These are phyloP conservation scores for Phytophthora aleatoria DNA, from an alignment of 352 stramenopile species.

Conservation along the genomic window DNA sequence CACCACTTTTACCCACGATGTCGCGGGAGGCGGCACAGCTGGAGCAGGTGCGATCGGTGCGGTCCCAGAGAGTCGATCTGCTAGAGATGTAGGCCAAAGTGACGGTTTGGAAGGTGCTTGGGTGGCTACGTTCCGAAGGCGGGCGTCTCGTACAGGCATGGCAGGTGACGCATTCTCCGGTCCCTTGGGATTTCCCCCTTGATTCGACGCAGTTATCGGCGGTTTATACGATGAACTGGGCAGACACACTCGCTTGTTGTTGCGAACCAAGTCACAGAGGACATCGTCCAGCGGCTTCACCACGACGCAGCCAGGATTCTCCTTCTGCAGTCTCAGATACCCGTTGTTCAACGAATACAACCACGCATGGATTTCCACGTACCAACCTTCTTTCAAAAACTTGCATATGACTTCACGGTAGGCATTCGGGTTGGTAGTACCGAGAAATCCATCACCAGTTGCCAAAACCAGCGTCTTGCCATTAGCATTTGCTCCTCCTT, in stretches of 20 bases:
- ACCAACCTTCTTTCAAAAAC: slow-evolving; percentile 21
- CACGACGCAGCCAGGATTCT: not conserved
- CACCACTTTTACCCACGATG: not conserved
- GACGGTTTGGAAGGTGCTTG: not conserved
- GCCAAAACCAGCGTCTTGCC: not conserved
- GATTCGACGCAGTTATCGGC: not conserved
- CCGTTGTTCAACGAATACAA: slow-evolving; percentile 22
- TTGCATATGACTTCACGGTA: slow-evolving; percentile 20
- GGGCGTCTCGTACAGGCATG: not conserved
- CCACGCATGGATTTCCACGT: slow-evolving; percentile 32
- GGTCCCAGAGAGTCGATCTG: not conserved
- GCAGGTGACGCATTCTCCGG: not conserved
- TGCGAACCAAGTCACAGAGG: not conserved
- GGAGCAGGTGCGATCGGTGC: not conserved
- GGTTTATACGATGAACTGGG: not conserved
- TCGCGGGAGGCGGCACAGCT: not conserved
- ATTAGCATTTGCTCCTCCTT: not conserved
- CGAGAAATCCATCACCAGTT: not conserved
- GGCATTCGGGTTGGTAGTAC: not conserved
- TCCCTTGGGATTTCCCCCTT: not conserved
- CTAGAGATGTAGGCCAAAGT: not conserved
- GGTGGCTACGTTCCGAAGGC: not conserved
- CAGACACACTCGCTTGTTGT: not conserved
- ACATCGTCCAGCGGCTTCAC: slow-evolving; percentile 2
- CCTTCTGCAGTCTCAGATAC: slow-evolving; percentile 20